phyloP scores from a whole-genome alignment of 176 grass and related monocot species.

The Aegilops speltoides region DNA sequence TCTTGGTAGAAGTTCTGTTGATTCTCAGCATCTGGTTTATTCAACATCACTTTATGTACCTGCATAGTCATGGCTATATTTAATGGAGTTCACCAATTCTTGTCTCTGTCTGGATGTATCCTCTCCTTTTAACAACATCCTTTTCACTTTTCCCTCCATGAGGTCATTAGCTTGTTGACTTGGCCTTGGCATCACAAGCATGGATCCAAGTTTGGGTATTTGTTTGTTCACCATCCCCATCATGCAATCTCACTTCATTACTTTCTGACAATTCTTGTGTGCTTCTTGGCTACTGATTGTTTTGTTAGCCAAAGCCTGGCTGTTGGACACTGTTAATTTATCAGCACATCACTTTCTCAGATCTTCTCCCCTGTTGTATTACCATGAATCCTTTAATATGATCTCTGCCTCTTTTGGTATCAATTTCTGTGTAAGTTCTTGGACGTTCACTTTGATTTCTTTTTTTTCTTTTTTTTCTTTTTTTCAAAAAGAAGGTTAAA shows the following conservation, averaged over 20 bases:
- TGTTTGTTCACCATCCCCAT: constrained; percentile 26
- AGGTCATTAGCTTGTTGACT: constrained; percentile 25
- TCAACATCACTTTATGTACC: not conserved
- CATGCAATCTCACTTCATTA: constrained; percentile 23
- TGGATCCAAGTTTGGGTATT: not conserved
- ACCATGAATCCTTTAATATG: not conserved
- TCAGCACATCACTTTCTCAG: not conserved
- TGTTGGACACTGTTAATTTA: constrained; percentile 12
- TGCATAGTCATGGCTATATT: not conserved
- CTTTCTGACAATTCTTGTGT: not conserved
- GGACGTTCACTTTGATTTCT: not conserved
- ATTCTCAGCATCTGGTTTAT: not conserved
- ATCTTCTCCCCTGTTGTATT: not conserved
- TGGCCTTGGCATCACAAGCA: not conserved
- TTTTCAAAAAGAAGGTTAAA: too few relatives aligned
- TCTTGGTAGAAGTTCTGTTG: not conserved
- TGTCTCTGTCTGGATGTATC: constrained; percentile 8
- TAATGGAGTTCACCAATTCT: not conserved
- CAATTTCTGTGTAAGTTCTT: not conserved
- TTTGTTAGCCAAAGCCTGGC: not conserved
- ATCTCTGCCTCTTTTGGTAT: not conserved
- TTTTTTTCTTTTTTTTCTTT: too few relatives aligned
- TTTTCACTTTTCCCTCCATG: constrained; percentile 27
- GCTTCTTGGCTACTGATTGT: not conserved
- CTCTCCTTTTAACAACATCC: constrained; percentile 14